Percentiles rank a stretch among this genome's conserved stretches.
Evolutionary conservation across 2,329 filamentous ascomycete species (phyloP).

Genomic region (Didymosphaeria variabile): DNA sequence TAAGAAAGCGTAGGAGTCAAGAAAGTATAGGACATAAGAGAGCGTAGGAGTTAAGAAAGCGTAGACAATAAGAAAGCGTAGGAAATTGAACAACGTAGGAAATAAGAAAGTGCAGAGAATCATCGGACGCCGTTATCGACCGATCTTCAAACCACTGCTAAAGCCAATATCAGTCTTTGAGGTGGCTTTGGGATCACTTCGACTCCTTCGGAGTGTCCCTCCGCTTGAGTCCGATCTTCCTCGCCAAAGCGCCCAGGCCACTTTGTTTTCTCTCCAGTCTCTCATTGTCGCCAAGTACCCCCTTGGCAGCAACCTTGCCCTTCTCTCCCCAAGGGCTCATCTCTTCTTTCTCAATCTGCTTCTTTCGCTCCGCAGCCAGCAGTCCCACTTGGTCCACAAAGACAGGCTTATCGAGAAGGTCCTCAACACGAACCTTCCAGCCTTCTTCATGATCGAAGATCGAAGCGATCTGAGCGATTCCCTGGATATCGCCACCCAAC

Average conservation of each 20-base stretch:
- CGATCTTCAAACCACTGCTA: neutral
- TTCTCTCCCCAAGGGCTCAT: constrained; percentile 44
- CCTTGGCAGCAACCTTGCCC: constrained; percentile 23
- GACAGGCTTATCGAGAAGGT: constrained; percentile 41
- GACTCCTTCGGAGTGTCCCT: constrained; percentile 23
- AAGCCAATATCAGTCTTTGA: too few species aligned
- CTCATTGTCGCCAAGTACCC: constrained; percentile 10
- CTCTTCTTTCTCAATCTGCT: constrained; percentile 39
- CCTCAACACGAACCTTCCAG: constrained; percentile 39
- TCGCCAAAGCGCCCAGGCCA: constrained; percentile 23
- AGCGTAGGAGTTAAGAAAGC: neutral
- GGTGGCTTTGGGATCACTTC: neutral
- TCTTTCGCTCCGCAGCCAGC: constrained; percentile 36
- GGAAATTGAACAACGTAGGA: too few species aligned
- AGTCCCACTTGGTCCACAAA: constrained; percentile 43
- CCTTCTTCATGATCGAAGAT: constrained; percentile 39
- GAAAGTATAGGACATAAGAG: too few species aligned
- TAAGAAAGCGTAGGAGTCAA: neutral
- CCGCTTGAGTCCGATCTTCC: constrained; percentile 31
- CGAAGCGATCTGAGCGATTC: constrained; percentile 41
- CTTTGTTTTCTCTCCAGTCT: constrained; percentile 29
- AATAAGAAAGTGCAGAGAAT: neutral
- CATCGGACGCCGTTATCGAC: neutral
- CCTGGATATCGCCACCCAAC: constrained; percentile 47
- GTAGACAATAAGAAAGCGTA: too few species aligned